Conservation (phyloP, 805 yeast genomes). For the Wickerhamiella kurtzmanii region DNA sequence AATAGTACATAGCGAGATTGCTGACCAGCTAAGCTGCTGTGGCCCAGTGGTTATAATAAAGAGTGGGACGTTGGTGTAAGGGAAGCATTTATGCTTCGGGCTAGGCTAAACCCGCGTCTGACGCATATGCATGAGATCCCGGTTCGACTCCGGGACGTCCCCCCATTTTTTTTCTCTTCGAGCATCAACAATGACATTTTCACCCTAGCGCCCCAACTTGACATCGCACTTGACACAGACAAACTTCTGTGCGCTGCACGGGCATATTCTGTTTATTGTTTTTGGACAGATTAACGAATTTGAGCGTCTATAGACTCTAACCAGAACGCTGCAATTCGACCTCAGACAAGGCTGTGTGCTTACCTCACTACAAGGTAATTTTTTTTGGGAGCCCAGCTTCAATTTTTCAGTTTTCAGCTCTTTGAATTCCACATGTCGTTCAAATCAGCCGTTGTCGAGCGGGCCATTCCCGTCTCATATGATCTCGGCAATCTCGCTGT, state of each 20-base stretch:
- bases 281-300: no score
- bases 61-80: background rate
- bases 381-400: no score
- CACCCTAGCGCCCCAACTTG: background rate
- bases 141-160: constrained; percentile 1
- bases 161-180: background rate
- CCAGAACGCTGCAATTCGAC: no score
- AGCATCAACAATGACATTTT: background rate
- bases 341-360: background rate
- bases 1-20: no score
- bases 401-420: no score
- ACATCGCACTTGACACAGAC: no score
- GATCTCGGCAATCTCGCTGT: constrained; percentile 87
- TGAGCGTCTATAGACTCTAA: no score
- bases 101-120: background rate
- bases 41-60: background rate
- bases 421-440: no score
- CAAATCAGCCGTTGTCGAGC: constrained; percentile 43
- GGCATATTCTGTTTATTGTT: no score
- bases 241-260: no score
- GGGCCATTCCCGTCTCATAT: constrained; percentile 75
- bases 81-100: constrained; percentile 1
- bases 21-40: background rate
- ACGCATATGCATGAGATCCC: background rate
- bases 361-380: no score